These are phyloP conservation scores for Ceratocystis variospora DNA, from an alignment of 2,329 filamentous ascomycete species.

Conservation along the genomic window DNA sequence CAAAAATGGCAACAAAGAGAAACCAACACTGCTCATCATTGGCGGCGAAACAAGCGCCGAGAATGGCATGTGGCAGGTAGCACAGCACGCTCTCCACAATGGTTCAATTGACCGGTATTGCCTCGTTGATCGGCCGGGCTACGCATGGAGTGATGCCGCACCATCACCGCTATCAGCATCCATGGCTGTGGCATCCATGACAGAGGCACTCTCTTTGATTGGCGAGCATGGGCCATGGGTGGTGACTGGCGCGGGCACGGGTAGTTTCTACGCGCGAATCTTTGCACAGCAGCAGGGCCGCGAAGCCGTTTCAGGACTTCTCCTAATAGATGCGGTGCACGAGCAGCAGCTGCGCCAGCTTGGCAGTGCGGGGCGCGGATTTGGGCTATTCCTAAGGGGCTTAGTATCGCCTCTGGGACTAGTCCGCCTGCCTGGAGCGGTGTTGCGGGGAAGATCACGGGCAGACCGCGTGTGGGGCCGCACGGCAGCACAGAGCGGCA, in stretches of 20 bases:
- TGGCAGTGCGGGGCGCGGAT: constrained; percentile 3
- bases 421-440: constrained; percentile 62
- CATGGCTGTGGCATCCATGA: constrained; percentile 79
- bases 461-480: constrained; percentile 76
- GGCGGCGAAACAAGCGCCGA: constrained; percentile 70
- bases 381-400: constrained; percentile 12
- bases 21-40: constrained; percentile 77
- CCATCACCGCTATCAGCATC: constrained; percentile 87
- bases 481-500: constrained; percentile 64
- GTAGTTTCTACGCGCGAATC: constrained; percentile 78
- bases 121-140: constrained; percentile 85
- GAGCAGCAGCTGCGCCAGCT: constrained; percentile 33
- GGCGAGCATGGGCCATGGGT: constrained; percentile 84
- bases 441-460: constrained; percentile 67
- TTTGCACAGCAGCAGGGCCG: constrained; percentile 72
- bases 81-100: constrained; percentile 59
- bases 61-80: constrained; percentile 64
- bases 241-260: constrained; percentile 71
- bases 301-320: constrained; percentile 54
- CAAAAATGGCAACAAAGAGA: constrained; percentile 23
- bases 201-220: constrained; percentile 66
- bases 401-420: constrained; percentile 75
- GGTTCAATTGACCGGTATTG: constrained; percentile 81
- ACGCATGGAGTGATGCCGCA: constrained; percentile 78
- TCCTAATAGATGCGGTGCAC: constrained; percentile 79